Base-by-base conservation (phyloP, 495 filamentous ascomycete species). In the Hypomontagnella submonticulosa region DNA sequence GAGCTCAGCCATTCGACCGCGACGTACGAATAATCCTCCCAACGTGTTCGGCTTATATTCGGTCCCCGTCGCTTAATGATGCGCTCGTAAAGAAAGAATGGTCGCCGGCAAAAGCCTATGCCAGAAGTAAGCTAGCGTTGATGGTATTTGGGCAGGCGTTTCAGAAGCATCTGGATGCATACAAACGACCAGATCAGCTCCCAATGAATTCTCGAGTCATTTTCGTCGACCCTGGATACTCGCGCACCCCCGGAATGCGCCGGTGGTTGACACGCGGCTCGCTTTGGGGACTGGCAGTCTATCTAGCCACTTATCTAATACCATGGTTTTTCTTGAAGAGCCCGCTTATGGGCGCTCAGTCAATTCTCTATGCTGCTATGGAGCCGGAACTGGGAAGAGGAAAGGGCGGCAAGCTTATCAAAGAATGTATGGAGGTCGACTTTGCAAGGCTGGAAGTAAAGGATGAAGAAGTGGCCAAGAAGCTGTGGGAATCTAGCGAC, bases 291-390 rank as follows among this genome's bases (percentile, higher is more conserved):
- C 77, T 99, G 11, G 59, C 87, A 1, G 4, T 93, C 10, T 99
- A 99, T 73, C 65, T 97, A 2, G 11, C 91, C 19, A 85, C 85
- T 37, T 98, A 90, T 81, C 84, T 89, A 2, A 57, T 96, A 10
- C 91, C 89, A 79, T 99, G 93, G 91, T 69, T 98, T 36, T 73
- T 96, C 2, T 81, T 99, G 11, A 99, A 98, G 74, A 91, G 88
- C 42, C 81, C 92, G 0, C 75, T 86, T 33, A 87, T 89, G 75
- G 95, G 92, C 11, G 92, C 93, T 8, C 92, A 99, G 77, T 91
- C 90, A 38, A 88, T 98, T 40, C 75, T 98, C 37, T 88, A 85
- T 61, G 93, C 93, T 3, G 87, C 88, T 2, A 93, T 97, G 92
- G 93, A 97, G 30, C 85, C 81, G 23, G 79, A 80, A 11, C 83